Percentiles rank a stretch among this genome's conserved stretches.
Conservation (phyloP, 164 flowering plant genomes). For the Macadamia tetraphylla region DNA sequence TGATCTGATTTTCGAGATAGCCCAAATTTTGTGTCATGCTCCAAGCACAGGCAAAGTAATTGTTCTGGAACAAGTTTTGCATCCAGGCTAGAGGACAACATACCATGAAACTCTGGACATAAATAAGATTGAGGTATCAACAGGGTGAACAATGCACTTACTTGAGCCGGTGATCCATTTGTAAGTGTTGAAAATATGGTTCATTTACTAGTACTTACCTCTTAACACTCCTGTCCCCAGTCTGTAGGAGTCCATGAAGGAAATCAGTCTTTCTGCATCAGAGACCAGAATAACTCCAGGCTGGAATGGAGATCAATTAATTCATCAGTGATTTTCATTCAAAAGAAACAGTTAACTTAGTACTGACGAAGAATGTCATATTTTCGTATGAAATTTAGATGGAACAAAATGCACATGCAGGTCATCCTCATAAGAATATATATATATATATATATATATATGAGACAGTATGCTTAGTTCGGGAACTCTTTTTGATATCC, state of each 20-base stretch:
- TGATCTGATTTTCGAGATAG: slow-evolving; percentile 18
- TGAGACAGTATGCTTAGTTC: too few species aligned
- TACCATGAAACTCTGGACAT: slow-evolving; percentile 44
- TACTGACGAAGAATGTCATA: not conserved
- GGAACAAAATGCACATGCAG: too few species aligned
- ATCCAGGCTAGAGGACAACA: slow-evolving; percentile 49
- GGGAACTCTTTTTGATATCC: too few species aligned
- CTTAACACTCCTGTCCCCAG: slow-evolving; percentile 46
- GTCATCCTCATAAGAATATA: too few species aligned
- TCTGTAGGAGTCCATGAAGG: slow-evolving; percentile 57
- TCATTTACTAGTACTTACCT: slow-evolving; percentile 32
- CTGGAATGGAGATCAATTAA: slow-evolving; percentile 26
- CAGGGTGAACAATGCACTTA: not conserved
- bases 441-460: too few species aligned
- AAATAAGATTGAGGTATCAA: slow-evolving; percentile 3
- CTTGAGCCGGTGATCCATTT: not conserved
- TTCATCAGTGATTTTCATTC: not conserved
- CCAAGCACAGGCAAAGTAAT: slow-evolving; percentile 57
- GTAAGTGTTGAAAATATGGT: not conserved
- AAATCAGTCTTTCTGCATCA: slow-evolving; percentile 44
- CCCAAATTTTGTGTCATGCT: slow-evolving; percentile 40
- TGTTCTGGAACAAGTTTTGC: slow-evolving; percentile 65
- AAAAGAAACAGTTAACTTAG: slow-evolving; percentile 6
- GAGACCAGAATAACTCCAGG: slow-evolving; percentile 38
- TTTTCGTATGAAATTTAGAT: too few species aligned